Evolutionary conservation across 768 basidiomycete genomes (phyloP).

Genomic region (Hortiboletus campestris): DNA sequence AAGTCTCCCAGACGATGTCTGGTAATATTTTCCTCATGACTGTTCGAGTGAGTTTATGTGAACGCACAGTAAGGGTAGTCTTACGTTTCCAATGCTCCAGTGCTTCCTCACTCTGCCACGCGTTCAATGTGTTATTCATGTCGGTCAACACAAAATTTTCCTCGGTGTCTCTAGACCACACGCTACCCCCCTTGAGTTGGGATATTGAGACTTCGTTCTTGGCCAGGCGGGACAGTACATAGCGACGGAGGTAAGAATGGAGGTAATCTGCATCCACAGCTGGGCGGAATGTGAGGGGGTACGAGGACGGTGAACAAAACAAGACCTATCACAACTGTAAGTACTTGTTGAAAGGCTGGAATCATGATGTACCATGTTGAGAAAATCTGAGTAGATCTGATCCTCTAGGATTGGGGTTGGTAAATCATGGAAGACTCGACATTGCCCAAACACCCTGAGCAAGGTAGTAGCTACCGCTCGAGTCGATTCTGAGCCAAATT

Average conservation of each 20-base stretch:
- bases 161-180: slow-evolving; percentile 31
- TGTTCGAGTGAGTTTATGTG: slow-evolving; percentile 25
- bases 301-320: slow-evolving; percentile 66
- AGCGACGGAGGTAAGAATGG: slow-evolving; percentile 62
- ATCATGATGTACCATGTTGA: slow-evolving; percentile 64
- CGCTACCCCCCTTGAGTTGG: slow-evolving; percentile 31
- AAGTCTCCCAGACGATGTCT: slow-evolving; percentile 75
- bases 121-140: slow-evolving; percentile 55
- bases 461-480: slow-evolving; percentile 71
- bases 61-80: slow-evolving; percentile 25
- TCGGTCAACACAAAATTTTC: slow-evolving; percentile 61
- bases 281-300: slow-evolving; percentile 57
- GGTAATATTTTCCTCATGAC: slow-evolving; percentile 82
- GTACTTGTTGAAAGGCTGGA: not conserved
- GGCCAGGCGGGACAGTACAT: slow-evolving; percentile 52
- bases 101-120: slow-evolving; percentile 64
- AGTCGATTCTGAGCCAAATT: slow-evolving; percentile 56
- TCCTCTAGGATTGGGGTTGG: slow-evolving; percentile 45
- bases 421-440: slow-evolving; percentile 81
- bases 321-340: slow-evolving; percentile 55
- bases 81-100: slow-evolving; percentile 74
- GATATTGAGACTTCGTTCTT: slow-evolving; percentile 53
- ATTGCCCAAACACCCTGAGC: slow-evolving; percentile 65
- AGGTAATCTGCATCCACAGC: slow-evolving; percentile 59
- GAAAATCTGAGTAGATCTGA: slow-evolving; percentile 49